phyloP scores from a whole-genome alignment of 2,329 filamentous ascomycete species.

The Rugonectria rugulosa region DNA sequence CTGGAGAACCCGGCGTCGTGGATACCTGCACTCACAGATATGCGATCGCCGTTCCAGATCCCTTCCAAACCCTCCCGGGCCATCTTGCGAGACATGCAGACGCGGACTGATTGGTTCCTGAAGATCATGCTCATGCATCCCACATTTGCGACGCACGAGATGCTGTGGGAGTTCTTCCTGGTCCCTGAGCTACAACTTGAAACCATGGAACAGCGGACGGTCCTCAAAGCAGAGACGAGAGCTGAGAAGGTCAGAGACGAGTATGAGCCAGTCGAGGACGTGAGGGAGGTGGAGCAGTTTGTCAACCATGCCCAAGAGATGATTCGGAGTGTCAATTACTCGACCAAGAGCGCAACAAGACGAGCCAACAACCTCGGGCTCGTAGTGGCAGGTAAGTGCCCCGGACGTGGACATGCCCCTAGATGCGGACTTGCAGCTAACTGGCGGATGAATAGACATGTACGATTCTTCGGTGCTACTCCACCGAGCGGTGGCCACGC shows the following conservation, averaged over 20 bases:
- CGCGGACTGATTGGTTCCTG: slow-evolving; percentile 86
- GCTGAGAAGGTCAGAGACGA: slow-evolving; percentile 89
- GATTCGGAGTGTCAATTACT: slow-evolving; percentile 83
- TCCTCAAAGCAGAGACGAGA: slow-evolving; percentile 83
- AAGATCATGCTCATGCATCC: slow-evolving; percentile 86
- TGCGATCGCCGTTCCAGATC: slow-evolving; percentile 90
- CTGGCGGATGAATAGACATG: slow-evolving; percentile 63
- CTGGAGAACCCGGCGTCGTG: slow-evolving; percentile 95
- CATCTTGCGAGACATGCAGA: slow-evolving; percentile 85
- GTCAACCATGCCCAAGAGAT: slow-evolving; percentile 90
- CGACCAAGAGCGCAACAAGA: slow-evolving; percentile 82
- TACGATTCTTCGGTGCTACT: slow-evolving; percentile 69
- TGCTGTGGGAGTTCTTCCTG: slow-evolving; percentile 98
- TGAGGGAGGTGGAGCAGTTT: slow-evolving; percentile 91
- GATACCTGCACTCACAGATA: slow-evolving; percentile 80
- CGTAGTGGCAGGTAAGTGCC: slow-evolving; percentile 62
- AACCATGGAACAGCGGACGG: slow-evolving; percentile 88
- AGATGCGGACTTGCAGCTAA: slow-evolving; percentile 17
- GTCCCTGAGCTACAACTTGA: slow-evolving; percentile 91
- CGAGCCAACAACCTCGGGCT: slow-evolving; percentile 78
- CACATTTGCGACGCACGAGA: slow-evolving; percentile 94
- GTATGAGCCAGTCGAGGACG: slow-evolving; percentile 81
- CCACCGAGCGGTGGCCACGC: slow-evolving; percentile 58
- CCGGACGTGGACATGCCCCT: slow-evolving; percentile 7
- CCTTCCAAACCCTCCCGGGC: slow-evolving; percentile 90